Evolutionary conservation across 768 basidiomycete species (phyloP), one percentile per base, ranked within the genome.

Genomic region (Suillus alpinus): DNA sequence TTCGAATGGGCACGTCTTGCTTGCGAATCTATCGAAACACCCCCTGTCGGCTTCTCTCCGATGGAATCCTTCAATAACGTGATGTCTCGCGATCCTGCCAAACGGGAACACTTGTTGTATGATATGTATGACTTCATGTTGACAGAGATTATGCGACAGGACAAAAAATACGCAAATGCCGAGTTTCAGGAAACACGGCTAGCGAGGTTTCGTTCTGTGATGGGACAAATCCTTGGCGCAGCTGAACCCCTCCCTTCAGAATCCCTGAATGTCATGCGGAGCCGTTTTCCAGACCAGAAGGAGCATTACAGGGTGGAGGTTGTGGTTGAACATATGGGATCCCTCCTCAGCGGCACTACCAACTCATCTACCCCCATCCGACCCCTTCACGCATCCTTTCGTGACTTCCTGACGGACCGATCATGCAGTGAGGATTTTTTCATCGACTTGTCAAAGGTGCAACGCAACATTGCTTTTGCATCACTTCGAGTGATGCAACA

Each of bases 401-500:
- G 53, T 18, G 73, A 75, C 13, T 75, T 68, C 57, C 63, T 72
- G 20, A 62, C 47, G 6, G 61, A 67, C 40, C 4, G 40, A 34
- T 23, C 26, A 6, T 61, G 68, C 8, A 63, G 63, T 32, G 23
- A 31, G 29, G 39, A 59, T n/a, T 72, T 63, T 47, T 60, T 26
- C 59, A 49, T 65, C 31, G 64, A 65, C 41, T 39, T 50, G 20
- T 59, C 59, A 6, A 41, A 39, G 14, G 36, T 34, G 18, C 67
- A 75, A 20, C 41, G 40, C 1, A 43, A 59, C 26, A 65, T 77
- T 0, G 66, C 69, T 4, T 41, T 57, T 7, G 62, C 65, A 13
- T 71, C 65, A 10, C 55, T 78, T 7, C 40, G 51, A 4, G 57
- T 71, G 16, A 73, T 78, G 77, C 62, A 70, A 12, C 34, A 58